phyloP scores from a whole-genome alignment of 2,329 filamentous ascomycete species.

The Elsinoe arachidis region DNA sequence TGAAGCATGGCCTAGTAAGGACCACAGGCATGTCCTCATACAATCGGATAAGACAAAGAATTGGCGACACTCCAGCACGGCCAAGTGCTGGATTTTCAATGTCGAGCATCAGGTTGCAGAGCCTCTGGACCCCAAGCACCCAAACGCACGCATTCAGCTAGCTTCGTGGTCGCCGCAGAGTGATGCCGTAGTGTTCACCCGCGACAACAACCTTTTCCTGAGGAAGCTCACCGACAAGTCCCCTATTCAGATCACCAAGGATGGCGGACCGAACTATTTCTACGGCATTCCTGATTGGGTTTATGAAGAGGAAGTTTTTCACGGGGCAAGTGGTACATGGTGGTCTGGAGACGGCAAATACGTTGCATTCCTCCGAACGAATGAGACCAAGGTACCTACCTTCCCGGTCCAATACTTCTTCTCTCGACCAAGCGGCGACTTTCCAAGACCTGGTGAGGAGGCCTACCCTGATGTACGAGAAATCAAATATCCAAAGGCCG shows the following conservation, averaged over 20 bases:
- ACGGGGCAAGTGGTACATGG: slow-evolving; percentile 77
- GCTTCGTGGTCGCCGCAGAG: slow-evolving; percentile 84
- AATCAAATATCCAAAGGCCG: slow-evolving; percentile 97
- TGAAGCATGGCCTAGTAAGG: slow-evolving; percentile 64
- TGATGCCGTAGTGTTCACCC: slow-evolving; percentile 80
- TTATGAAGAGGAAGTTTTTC: slow-evolving; percentile 80
- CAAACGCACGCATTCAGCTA: slow-evolving; percentile 63
- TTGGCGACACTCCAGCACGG: slow-evolving; percentile 85
- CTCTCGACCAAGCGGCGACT: slow-evolving; percentile 68
- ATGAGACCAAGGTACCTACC: slow-evolving; percentile 84
- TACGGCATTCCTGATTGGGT: slow-evolving; percentile 98
- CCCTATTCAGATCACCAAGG: slow-evolving; percentile 67
- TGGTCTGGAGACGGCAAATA: slow-evolving; percentile 88
- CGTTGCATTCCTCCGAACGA: slow-evolving; percentile 83
- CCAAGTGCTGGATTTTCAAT: slow-evolving; percentile 84
- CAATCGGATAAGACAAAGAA: slow-evolving; percentile 63
- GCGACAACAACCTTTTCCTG: slow-evolving; percentile 82
- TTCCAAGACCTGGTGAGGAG: slow-evolving; percentile 63
- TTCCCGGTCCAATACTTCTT: slow-evolving; percentile 93
- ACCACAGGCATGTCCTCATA: slow-evolving; percentile 81
- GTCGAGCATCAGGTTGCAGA: slow-evolving; percentile 70
- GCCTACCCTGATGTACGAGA: slow-evolving; percentile 81
- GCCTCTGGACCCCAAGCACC: slow-evolving; percentile 63
- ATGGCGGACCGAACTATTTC: slow-evolving; percentile 82
- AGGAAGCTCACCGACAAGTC: slow-evolving; percentile 54